phyloP scores from a whole-genome alignment of 352 stramenopile genomes.

The Pythium periplocum region DNA sequence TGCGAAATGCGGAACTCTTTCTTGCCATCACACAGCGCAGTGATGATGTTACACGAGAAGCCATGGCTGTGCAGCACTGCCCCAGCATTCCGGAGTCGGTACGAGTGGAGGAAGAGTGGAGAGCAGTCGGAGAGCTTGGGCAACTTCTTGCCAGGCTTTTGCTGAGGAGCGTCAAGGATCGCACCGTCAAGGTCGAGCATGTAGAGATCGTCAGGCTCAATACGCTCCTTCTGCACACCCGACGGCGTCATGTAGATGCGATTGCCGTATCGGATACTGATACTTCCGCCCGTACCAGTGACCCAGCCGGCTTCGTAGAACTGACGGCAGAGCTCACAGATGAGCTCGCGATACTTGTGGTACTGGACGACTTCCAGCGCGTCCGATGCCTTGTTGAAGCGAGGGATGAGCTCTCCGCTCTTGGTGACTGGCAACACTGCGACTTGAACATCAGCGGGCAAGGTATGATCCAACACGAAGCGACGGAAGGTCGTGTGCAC shows the following conservation, averaged over 20 bases:
- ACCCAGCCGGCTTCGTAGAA: slow-evolving; percentile 89
- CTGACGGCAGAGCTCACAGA: slow-evolving; percentile 68
- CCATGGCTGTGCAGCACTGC: slow-evolving; percentile 80
- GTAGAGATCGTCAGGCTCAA: slow-evolving; percentile 93
- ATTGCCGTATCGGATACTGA: slow-evolving; percentile 90
- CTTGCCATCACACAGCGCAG: slow-evolving; percentile 82
- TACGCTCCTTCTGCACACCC: slow-evolving; percentile 96
- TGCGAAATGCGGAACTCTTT: slow-evolving; percentile 90
- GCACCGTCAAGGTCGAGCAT: slow-evolving; percentile 86
- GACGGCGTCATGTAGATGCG: slow-evolving; percentile 95
- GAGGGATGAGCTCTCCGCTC: slow-evolving; percentile 15
- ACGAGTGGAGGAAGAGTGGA: slow-evolving; percentile 92
- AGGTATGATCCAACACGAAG: slow-evolving; percentile 31
- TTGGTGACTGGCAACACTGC: background rate
- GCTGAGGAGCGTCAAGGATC: slow-evolving; percentile 60
- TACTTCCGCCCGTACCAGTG: slow-evolving; percentile 92
- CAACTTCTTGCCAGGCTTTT: slow-evolving; percentile 26
- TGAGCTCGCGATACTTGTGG: slow-evolving; percentile 48
- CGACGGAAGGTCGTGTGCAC: slow-evolving; percentile 25
- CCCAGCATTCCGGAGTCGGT: slow-evolving; percentile 73
- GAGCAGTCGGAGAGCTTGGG: slow-evolving; percentile 92
- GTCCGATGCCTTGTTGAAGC: slow-evolving; percentile 39
- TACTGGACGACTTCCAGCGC: slow-evolving; percentile 36
- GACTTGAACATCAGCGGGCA: slow-evolving; percentile 12
- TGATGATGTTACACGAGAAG: slow-evolving; percentile 85